Evolutionary conservation across 176 grass and related monocot genomes (phyloP), one percentile per base, ranked within the genome.

Genomic region (Puccinellia tenuiflora): DNA sequence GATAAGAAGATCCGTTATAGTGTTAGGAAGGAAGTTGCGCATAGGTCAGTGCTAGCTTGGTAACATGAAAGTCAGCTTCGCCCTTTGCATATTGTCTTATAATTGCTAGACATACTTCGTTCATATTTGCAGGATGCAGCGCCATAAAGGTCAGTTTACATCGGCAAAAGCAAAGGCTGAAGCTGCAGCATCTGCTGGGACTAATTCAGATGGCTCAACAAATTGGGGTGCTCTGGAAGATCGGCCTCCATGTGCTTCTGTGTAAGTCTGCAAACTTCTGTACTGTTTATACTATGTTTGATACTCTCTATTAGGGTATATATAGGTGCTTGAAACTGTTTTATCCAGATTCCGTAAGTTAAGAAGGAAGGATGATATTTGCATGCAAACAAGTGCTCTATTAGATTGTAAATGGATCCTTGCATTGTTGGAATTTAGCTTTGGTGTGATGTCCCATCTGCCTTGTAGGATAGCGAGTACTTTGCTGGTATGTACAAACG

Each of bases 1-100:
- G 93, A 99, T 86, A 99, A 99, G 85, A 99, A 92, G 87, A 96
- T 96, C 42, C 85, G 96, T 42, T 99, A 99, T 47, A 85, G 77
- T 66, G 96, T 99, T n/a, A 65, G 96, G 43, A 99, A 99, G 84
- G 96, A 99, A 78, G 96, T 99, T 45, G 96, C 96, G 18, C 83
- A 93, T 24, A 99, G 96, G 96, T 99, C 85, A 75, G 84, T 74
- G 43, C 53, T 40, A 8, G 61, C 43, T 37, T 37, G 17, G 40
- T 73, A 46, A 46, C 39, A n/a, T 64, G 7, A 2, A 28, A 53
- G 5, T 42, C 21, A 7, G 25, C 25, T 39, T n/a, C 38, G 29
- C 42, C 47, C 39, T 75, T 77, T 73, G 42, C 24, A 73, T 48
- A 61, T 3, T 20, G 46, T 48, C 21, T 72, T 38, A 4, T 33